Percentiles rank a stretch among this genome's conserved stretches.
Conservation (phyloP, 2,329 filamentous ascomycete genomes). For the Paraphoma sp. region DNA sequence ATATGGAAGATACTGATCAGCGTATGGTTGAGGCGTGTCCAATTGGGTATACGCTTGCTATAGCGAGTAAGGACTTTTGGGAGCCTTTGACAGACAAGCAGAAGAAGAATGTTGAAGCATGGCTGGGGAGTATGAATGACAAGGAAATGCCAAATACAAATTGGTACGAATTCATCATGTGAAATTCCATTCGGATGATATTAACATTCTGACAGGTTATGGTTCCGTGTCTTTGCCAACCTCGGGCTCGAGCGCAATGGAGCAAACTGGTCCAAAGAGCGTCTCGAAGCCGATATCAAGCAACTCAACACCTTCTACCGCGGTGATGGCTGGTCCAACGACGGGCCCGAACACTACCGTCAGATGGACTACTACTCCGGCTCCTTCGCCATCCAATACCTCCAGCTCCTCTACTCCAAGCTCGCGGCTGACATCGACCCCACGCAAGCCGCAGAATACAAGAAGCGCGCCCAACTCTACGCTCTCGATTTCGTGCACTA, state of each 20-base stretch:
- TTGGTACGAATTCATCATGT: conserved; percentile 50
- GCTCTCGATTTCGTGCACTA: conserved; percentile 78
- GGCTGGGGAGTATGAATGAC: conserved; percentile 80
- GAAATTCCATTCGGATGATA: not conserved
- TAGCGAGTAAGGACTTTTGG: conserved; percentile 71
- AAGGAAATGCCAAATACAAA: conserved; percentile 76
- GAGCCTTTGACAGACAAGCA: conserved; percentile 67
- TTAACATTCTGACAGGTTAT: conserved; percentile 64
- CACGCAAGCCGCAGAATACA: conserved; percentile 71
- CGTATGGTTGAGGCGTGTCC: conserved; percentile 87
- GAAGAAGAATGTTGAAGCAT: conserved; percentile 70
- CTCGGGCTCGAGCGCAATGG: conserved; percentile 78
- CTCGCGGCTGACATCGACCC: conserved; percentile 71
- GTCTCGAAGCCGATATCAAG: conserved; percentile 76
- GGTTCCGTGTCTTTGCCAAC: conserved; percentile 86
- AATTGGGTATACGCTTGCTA: conserved; percentile 75
- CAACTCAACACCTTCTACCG: conserved; percentile 82
- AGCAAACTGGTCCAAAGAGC: conserved; percentile 71
- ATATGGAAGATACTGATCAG: conserved; percentile 77
- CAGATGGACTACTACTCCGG: conserved; percentile 89
- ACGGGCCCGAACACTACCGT: conserved; percentile 78
- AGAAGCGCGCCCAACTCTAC: conserved; percentile 68
- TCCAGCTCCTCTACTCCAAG: conserved; percentile 79
- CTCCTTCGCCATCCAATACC: conserved; percentile 80
- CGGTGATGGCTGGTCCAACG: conserved; percentile 83